A percentile compares a stretch with the other conserved stretches of the same genome.
phyloP scores from a whole-genome alignment of 148 eudicot species.

The Euryodendron excelsum region DNA sequence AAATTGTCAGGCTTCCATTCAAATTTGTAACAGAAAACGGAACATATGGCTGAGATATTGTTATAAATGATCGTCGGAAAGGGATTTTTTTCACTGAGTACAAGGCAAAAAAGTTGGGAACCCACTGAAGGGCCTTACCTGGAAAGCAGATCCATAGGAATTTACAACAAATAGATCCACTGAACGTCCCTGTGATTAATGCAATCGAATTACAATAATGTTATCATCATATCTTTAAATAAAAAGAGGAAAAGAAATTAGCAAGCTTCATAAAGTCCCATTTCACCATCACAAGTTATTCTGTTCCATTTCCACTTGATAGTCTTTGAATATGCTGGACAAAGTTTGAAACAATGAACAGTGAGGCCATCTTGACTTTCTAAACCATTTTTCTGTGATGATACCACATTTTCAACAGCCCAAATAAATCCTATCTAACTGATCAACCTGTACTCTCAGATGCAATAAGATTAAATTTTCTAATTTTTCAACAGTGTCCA shows the following conservation, averaged over 20 bases:
- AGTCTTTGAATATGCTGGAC: not conserved
- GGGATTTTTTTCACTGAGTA: not conserved
- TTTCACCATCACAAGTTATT: not conserved
- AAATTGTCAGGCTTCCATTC: not conserved
- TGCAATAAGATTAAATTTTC: not conserved
- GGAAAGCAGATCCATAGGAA: slow-evolving; percentile 96
- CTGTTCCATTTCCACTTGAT: not conserved
- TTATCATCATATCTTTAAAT: slow-evolving; percentile 20
- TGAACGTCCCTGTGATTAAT: slow-evolving; percentile 59
- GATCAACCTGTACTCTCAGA: not conserved
- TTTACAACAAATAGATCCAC: slow-evolving; percentile 96
- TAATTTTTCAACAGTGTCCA: not conserved
- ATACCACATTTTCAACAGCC: not conserved
- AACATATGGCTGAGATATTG: not conserved
- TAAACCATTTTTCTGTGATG: not conserved
- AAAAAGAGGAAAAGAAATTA: not conserved
- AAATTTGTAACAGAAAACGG: not conserved
- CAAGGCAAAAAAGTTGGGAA: not conserved
- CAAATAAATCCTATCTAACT: not conserved
- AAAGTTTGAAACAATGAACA: not conserved
- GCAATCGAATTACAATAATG: not conserved
- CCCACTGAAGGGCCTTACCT: slow-evolving; percentile 43
- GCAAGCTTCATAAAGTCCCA: not conserved
- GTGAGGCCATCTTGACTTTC: not conserved
- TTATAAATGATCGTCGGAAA: too few species aligned